Evolutionary conservation across 1,284 basidiomycete genomes (phyloP).

Genomic region (Cutaneotrichosporon sp.): DNA sequence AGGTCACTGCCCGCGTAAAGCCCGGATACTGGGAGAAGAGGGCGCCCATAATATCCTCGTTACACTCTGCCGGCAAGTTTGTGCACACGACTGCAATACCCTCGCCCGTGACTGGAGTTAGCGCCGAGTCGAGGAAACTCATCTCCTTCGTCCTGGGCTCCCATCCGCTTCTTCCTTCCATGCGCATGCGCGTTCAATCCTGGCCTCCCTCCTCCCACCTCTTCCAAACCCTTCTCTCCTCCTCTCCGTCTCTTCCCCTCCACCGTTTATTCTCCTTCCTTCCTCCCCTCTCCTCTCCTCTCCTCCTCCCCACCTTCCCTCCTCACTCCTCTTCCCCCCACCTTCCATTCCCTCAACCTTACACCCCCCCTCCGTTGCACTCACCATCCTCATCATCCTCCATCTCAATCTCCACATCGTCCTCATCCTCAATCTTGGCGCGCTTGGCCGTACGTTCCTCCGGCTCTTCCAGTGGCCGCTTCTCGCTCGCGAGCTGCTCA

Average conservation of each 20-base stretch:
- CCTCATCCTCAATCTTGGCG: conserved; percentile 38
- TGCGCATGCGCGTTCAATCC: too few relatives aligned
- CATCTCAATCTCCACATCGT: conserved; percentile 52
- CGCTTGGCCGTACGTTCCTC: conserved; percentile 48
- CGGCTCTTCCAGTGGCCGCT: conserved; percentile 65
- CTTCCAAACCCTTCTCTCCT: too few relatives aligned
- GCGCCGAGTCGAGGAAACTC: neutral
- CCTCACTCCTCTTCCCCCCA: neutral
- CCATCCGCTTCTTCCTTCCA: neutral
- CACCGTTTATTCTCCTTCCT: too few relatives aligned
- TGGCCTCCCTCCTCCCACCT: too few relatives aligned
- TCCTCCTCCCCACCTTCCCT: neutral
- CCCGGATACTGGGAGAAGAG: conserved; percentile 41
- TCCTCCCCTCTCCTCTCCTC: too few relatives aligned
- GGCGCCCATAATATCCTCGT: conserved; percentile 37
- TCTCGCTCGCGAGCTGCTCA: conserved; percentile 58
- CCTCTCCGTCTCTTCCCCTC: too few relatives aligned
- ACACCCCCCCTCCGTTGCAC: conserved; percentile 11
- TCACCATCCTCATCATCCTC: conserved; percentile 49
- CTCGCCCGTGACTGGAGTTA: conserved; percentile 9
- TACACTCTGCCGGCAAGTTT: conserved; percentile 48
- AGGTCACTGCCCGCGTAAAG: conserved; percentile 33
- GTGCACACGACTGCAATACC: conserved; percentile 32
- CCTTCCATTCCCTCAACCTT: neutral
- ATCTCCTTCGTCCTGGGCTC: too few relatives aligned